Percentiles rank a stretch among this genome's conserved stretches.
Conservation (phyloP, 2,329 filamentous ascomycete genomes). For the Torrubiellomyces zombiae region DNA sequence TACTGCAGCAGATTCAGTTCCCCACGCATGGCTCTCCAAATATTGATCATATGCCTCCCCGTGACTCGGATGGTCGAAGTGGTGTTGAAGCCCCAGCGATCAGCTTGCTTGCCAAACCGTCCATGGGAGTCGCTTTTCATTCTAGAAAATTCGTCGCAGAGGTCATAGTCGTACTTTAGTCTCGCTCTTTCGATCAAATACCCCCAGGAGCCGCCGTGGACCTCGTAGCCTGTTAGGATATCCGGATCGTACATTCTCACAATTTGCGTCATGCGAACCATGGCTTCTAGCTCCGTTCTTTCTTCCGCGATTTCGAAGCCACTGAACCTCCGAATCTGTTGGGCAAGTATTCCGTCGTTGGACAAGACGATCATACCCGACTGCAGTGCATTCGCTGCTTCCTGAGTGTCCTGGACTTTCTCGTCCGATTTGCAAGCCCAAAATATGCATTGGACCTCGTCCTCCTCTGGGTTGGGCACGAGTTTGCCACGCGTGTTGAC, state of each 20-base stretch:
- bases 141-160: constrained; percentile 81
- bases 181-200: constrained; percentile 84
- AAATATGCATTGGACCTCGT: constrained; percentile 76
- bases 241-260: constrained; percentile 78
- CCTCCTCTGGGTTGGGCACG: constrained; percentile 76
- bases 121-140: constrained; percentile 74
- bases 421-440: constrained; percentile 78
- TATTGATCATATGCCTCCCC: constrained; percentile 88
- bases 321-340: constrained; percentile 45
- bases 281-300: constrained; percentile 63
- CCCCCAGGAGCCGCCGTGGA: constrained; percentile 87
- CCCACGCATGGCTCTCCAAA: constrained; percentile 91
- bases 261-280: constrained; percentile 74
- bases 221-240: constrained; percentile 85
- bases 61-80: constrained; percentile 88
- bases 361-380: constrained; percentile 61
- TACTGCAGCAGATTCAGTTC: constrained; percentile 87
- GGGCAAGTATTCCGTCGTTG: constrained; percentile 38
- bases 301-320: constrained; percentile 55
- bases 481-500: constrained; percentile 71
- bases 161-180: constrained; percentile 72
- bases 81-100: constrained; percentile 86
- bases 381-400: constrained; percentile 31
- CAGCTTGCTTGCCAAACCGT: constrained; percentile 69
- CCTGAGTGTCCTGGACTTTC: constrained; percentile 14